phyloP scores from a whole-genome alignment of 1,284 basidiomycete species.

The Ceratobasidium sp. region DNA sequence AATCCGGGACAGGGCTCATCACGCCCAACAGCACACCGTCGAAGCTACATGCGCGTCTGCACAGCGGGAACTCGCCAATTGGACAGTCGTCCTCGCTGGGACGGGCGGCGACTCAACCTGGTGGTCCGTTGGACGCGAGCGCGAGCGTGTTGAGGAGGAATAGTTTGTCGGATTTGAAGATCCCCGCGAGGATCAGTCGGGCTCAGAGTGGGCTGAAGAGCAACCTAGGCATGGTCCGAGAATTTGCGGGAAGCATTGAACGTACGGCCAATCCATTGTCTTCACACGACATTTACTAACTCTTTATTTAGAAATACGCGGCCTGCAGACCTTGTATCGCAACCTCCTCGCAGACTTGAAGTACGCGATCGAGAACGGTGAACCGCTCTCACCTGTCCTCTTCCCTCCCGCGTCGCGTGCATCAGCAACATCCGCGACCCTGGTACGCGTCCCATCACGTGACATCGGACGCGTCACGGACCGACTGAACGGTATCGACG shows the following conservation, averaged over 20 bases:
- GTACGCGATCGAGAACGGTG: conserved; percentile 58
- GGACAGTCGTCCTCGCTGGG: conserved; percentile 28
- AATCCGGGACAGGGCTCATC: neutral
- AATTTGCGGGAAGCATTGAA: conserved; percentile 86
- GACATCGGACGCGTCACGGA: conserved; percentile 46
- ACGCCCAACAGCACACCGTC: conserved; percentile 18
- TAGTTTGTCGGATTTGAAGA: conserved; percentile 78
- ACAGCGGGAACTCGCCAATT: conserved; percentile 17
- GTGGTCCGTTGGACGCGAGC: conserved; percentile 16
- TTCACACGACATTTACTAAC: neutral
- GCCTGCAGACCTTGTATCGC: conserved; percentile 71
- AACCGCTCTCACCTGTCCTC: conserved; percentile 61
- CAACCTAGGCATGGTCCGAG: conserved; percentile 84
- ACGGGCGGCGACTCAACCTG: conserved; percentile 37
- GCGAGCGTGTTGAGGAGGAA: conserved; percentile 51
- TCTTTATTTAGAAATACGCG: conserved; percentile 65
- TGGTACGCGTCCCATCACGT: conserved; percentile 38
- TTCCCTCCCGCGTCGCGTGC: conserved; percentile 55
- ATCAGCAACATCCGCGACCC: conserved; percentile 63
- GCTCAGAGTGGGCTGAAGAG: conserved; percentile 84
- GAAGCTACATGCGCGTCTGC: conserved; percentile 16
- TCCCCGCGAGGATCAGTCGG: conserved; percentile 85
- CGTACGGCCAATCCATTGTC: conserved; percentile 69
- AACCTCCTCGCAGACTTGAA: conserved; percentile 66
- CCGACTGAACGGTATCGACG: conserved; percentile 60